phyloP scores from a whole-genome alignment of 352 stramenopile genomes.

The Globisporangium takayamanum region DNA sequence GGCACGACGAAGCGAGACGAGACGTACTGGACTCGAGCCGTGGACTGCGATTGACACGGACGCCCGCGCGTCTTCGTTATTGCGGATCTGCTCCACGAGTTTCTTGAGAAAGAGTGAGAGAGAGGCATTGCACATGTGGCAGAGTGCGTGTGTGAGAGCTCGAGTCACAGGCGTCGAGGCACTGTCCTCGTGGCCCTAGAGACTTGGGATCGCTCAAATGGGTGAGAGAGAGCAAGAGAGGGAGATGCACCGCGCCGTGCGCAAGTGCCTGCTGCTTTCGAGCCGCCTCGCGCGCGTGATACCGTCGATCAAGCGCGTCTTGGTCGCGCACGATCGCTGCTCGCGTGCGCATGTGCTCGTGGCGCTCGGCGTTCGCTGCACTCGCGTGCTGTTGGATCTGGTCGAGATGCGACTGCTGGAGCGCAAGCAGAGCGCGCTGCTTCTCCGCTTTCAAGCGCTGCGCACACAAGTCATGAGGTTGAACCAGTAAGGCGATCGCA shows the following conservation, averaged over 20 bases:
- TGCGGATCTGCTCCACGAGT: slow-evolving; percentile 24
- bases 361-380: slow-evolving; percentile 2
- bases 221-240: background rate
- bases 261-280: slow-evolving; percentile 17
- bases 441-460: slow-evolving; percentile 16
- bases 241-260: slow-evolving; percentile 12
- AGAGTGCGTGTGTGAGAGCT: background rate
- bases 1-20: background rate
- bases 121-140: background rate
- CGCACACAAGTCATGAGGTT: background rate
- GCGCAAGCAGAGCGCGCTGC: slow-evolving; percentile 14
- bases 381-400: slow-evolving; percentile 20
- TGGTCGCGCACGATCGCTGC: slow-evolving; percentile 14
- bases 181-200: too few species aligned
- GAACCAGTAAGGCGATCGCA: background rate
- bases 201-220: too few species aligned
- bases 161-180: too few species aligned
- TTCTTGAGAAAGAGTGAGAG: slow-evolving; percentile 1
- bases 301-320: slow-evolving; percentile 19
- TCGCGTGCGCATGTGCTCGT: background rate
- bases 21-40: slow-evolving; percentile 22
- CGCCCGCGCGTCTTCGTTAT: slow-evolving; percentile 17
- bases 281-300: slow-evolving; percentile 9
- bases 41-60: slow-evolving; percentile 17
- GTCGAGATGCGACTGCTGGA: slow-evolving; percentile 26